Evolutionary conservation across 1,284 basidiomycete genomes (phyloP).

Genomic region (Golubevia sp.): DNA sequence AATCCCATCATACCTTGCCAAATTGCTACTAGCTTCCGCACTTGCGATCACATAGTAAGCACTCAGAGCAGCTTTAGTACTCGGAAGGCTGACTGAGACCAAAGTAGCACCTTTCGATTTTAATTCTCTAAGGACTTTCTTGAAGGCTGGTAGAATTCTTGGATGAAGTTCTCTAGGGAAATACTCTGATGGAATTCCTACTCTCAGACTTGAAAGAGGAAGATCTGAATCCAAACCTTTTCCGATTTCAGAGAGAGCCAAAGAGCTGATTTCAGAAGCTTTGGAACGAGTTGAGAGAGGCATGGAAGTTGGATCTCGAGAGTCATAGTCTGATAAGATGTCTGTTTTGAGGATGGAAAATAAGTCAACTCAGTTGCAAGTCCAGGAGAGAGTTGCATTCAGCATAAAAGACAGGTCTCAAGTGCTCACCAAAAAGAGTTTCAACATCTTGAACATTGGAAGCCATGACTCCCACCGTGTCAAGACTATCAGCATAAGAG

Average conservation of each 20-base stretch:
- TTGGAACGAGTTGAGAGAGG: constrained; percentile 14
- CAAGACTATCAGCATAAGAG: constrained; percentile 90
- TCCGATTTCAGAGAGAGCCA: neutral
- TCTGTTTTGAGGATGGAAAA: constrained; percentile 63
- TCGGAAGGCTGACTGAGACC: constrained; percentile 76
- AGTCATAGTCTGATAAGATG: constrained; percentile 71
- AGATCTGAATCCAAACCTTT: neutral
- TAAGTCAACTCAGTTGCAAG: neutral
- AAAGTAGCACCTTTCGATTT: constrained; percentile 72
- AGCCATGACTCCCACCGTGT: constrained; percentile 86
- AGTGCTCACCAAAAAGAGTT: constrained; percentile 70
- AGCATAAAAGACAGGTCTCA: neutral
- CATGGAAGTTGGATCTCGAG: constrained; percentile 78
- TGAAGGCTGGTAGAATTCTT: constrained; percentile 66
- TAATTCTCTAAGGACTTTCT: constrained; percentile 67
- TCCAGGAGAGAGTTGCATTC: neutral
- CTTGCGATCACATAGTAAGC: constrained; percentile 94
- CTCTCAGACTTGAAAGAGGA: constrained; percentile 65
- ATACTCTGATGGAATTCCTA: constrained; percentile 78
- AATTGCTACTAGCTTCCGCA: constrained; percentile 91
- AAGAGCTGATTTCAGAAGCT: neutral
- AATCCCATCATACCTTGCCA: constrained; percentile 87
- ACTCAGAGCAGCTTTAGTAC: constrained; percentile 77
- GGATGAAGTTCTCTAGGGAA: constrained; percentile 75
- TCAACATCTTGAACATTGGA: constrained; percentile 66